These are phyloP conservation scores for Trichoderma aggressivum DNA, from an alignment of 2,329 filamentous ascomycete genomes.

Conservation along the genomic window DNA sequence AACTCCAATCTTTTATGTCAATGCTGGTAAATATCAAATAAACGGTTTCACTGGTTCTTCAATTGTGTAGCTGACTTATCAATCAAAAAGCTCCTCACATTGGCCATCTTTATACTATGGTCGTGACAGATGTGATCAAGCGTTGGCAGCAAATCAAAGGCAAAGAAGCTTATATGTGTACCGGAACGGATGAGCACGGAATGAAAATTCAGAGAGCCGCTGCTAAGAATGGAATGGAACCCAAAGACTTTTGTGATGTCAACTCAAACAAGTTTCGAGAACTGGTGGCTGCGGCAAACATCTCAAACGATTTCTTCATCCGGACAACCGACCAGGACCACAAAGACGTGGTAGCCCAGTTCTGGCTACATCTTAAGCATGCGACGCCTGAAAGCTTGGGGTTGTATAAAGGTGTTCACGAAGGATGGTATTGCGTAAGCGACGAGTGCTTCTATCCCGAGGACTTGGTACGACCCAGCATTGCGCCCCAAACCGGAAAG, in stretches of 20 bases:
- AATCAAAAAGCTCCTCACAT: slow-evolving; percentile 72
- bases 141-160: slow-evolving; percentile 81
- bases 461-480: slow-evolving; percentile 65
- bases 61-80: not conserved
- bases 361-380: slow-evolving; percentile 74
- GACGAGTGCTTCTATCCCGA: slow-evolving; percentile 96
- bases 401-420: slow-evolving; percentile 81
- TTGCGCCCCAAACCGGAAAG: slow-evolving; percentile 77
- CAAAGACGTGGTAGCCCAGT: slow-evolving; percentile 78
- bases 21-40: slow-evolving; percentile 63
- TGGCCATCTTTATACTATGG: slow-evolving; percentile 90
- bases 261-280: slow-evolving; percentile 76
- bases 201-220: slow-evolving; percentile 95
- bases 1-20: slow-evolving; percentile 98
- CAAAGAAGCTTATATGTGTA: slow-evolving; percentile 69
- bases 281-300: slow-evolving; percentile 65
- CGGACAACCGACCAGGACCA: slow-evolving; percentile 85
- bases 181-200: slow-evolving; percentile 95
- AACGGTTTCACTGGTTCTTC: not conserved
- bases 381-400: slow-evolving; percentile 57
- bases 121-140: slow-evolving; percentile 87
- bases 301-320: slow-evolving; percentile 83
- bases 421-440: slow-evolving; percentile 95
- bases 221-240: slow-evolving; percentile 62
- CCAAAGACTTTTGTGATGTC: slow-evolving; percentile 84